phyloP scores from a whole-genome alignment of 2,329 filamentous ascomycete species.

The Penicillium sp. region DNA sequence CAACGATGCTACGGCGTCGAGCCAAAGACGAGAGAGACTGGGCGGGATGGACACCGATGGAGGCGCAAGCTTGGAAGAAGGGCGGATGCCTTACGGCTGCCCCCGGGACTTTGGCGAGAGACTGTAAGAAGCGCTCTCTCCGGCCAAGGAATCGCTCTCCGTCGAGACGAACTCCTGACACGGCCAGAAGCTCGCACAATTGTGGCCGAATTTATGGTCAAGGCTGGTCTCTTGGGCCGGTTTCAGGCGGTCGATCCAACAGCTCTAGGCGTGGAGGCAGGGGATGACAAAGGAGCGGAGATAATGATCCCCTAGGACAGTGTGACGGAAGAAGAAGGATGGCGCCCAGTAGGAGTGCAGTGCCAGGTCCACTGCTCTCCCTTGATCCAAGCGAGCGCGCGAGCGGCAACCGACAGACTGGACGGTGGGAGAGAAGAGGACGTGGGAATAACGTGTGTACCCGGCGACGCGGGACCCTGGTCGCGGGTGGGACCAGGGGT shows the following conservation, averaged over 20 bases:
- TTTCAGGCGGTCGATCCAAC: neutral
- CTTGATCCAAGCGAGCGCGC: neutral
- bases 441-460: neutral
- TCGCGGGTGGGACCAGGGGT: neutral
- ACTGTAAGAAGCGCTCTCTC: neutral
- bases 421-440: neutral
- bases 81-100: conserved; percentile 1
- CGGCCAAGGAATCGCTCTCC: neutral
- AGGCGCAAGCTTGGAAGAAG: conserved; percentile 8
- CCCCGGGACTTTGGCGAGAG: too few species aligned
- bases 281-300: neutral
- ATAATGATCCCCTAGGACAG: conserved; percentile 2
- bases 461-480: neutral
- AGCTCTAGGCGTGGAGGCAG: neutral
- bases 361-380: conserved; percentile 8
- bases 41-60: conserved; percentile 7
- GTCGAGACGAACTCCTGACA: neutral
- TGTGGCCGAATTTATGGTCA: neutral
- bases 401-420: neutral
- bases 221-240: neutral
- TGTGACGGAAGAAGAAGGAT: conserved; percentile 6
- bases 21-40: neutral
- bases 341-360: conserved; percentile 1
- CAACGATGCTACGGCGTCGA: conserved; percentile 1
- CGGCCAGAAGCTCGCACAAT: neutral